A percentile compares a stretch with the other conserved stretches of the same genome.
phyloP scores from a whole-genome alignment of 2,329 filamentous ascomycete species.

The Penicillium digitatum region DNA sequence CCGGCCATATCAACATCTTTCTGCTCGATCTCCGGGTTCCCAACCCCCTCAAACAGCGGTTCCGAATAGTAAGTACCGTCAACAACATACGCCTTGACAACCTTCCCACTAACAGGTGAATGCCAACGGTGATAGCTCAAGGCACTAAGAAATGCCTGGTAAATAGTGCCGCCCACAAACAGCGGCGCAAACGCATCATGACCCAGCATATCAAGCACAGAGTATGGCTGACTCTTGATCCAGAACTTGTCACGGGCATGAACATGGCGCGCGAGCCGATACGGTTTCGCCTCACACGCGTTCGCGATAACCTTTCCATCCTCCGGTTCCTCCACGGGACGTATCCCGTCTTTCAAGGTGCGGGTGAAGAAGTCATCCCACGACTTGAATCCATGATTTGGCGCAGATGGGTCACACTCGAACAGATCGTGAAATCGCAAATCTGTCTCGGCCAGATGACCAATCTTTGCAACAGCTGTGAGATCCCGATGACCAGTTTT shows the following conservation, averaged over 20 bases:
- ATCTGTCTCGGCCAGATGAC: slow-evolving; percentile 15
- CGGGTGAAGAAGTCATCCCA: slow-evolving; percentile 72
- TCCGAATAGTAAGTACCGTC: slow-evolving; percentile 68
- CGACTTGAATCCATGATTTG: slow-evolving; percentile 54
- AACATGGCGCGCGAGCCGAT: slow-evolving; percentile 50
- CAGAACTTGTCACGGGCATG: slow-evolving; percentile 61
- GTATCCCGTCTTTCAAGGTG: slow-evolving; percentile 50
- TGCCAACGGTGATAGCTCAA: slow-evolving; percentile 71
- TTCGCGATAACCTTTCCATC: slow-evolving; percentile 54
- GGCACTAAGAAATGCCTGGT: slow-evolving; percentile 66
- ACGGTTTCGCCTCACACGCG: slow-evolving; percentile 62
- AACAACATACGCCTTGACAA: slow-evolving; percentile 55
- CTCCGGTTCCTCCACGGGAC: slow-evolving; percentile 57
- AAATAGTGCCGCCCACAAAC: slow-evolving; percentile 63
- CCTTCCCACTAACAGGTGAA: slow-evolving; percentile 59
- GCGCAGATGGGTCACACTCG: slow-evolving; percentile 25
- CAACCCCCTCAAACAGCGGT: slow-evolving; percentile 50
- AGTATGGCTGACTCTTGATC: slow-evolving; percentile 67
- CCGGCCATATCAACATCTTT: slow-evolving; percentile 29
- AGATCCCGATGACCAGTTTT: slow-evolving; percentile 48
- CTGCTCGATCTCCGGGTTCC: slow-evolving; percentile 25
- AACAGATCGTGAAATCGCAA: slow-evolving; percentile 31
- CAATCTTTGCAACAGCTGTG: slow-evolving; percentile 23
- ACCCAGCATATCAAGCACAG: slow-evolving; percentile 59
- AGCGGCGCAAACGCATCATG: slow-evolving; percentile 49